phyloP scores from a whole-genome alignment of 345 rosid genomes.

The Alliaria petiolata region DNA sequence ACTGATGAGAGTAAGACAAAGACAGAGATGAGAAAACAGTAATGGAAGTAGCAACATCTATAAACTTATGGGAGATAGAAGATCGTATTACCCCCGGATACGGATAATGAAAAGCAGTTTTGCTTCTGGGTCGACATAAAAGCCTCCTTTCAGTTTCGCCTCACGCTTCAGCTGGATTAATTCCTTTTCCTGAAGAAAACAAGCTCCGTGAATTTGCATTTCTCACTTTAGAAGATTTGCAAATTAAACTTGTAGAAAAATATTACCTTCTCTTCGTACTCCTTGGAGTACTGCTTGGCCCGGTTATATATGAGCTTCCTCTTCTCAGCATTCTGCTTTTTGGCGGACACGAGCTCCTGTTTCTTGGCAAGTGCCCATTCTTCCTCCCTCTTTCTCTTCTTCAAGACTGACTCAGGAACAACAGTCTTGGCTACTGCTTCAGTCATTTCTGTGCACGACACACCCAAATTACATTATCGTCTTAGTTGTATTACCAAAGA shows the following conservation, averaged over 20 bases:
- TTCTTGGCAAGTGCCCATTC: slow-evolving; percentile 61
- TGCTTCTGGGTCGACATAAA: slow-evolving; percentile 73
- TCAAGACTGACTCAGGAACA: slow-evolving; percentile 62
- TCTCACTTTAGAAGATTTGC: neutral
- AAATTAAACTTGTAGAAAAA: neutral
- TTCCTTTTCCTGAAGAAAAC: slow-evolving; percentile 44
- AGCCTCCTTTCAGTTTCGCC: slow-evolving; percentile 65
- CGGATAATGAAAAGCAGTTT: slow-evolving; percentile 65
- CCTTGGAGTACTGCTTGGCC: slow-evolving; percentile 52
- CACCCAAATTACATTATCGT: neutral
- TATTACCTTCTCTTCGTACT: slow-evolving; percentile 47
- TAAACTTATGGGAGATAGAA: neutral
- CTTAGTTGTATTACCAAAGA: neutral
- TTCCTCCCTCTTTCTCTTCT: slow-evolving; percentile 37
- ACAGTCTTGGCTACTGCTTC: slow-evolving; percentile 40
- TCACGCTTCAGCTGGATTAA: slow-evolving; percentile 59
- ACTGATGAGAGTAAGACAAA: slow-evolving; percentile 28
- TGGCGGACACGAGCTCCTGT: slow-evolving; percentile 37
- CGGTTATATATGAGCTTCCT: slow-evolving; percentile 46
- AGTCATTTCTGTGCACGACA: slow-evolving; percentile 39
- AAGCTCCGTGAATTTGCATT: neutral
- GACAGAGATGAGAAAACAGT: neutral
- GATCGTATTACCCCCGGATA: slow-evolving; percentile 49
- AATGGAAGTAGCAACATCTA: neutral
- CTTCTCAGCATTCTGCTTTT: slow-evolving; percentile 44